Conservation (phyloP, 305 asterid genomes). For the Rubia tinctorum region DNA sequence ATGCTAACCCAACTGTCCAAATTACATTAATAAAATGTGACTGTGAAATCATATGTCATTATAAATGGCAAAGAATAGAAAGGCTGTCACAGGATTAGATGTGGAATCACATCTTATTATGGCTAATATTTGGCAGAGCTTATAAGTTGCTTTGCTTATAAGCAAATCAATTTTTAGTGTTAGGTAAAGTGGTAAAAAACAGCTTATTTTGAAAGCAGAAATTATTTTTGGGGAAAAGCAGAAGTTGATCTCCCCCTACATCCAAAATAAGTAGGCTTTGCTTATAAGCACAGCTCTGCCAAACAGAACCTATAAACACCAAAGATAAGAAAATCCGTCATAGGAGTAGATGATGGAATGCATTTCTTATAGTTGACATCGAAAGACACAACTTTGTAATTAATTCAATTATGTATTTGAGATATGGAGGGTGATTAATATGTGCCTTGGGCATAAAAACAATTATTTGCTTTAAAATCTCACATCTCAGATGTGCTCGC, state of each 20-base stretch:
- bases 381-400: not conserved
- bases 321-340: no score
- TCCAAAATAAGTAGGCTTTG: no score
- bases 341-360: not conserved
- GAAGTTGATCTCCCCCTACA: no score
- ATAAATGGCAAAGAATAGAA: not conserved
- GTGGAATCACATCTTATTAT: not conserved
- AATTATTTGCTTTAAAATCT: not conserved
- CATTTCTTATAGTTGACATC: not conserved
- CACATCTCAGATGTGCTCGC: not conserved
- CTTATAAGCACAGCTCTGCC: no score
- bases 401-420: not conserved
- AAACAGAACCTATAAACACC: no score
- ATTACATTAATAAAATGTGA: not conserved
- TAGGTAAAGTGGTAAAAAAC: no score
- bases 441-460: not conserved
- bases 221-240: no score
- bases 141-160: no score
- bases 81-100: not conserved
- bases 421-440: not conserved
- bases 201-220: no score
- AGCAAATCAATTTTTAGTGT: no score
- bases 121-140: no score
- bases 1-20: not conserved
- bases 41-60: no score